Evolutionary conservation across 768 basidiomycete species (phyloP).

Genomic region (Tephrocybe rancida): DNA sequence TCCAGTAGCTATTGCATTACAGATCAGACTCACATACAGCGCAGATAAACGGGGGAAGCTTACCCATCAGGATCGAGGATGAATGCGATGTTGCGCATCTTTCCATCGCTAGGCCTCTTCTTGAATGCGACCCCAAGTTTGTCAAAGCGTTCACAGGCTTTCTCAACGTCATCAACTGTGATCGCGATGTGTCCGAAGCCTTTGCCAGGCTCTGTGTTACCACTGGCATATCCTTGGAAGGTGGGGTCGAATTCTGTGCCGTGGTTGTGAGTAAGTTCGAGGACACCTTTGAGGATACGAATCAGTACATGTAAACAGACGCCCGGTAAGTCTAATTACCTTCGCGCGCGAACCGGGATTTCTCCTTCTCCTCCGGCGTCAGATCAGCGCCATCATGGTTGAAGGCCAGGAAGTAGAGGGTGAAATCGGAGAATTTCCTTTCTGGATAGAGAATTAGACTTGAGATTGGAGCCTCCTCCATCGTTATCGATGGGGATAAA

Average conservation of each 20-base stretch:
- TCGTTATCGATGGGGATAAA: no score
- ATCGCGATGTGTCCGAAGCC: slow-evolving; percentile 92
- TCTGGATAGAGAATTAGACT: slow-evolving; percentile 34
- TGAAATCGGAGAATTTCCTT: slow-evolving; percentile 60
- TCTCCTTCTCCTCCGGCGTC: slow-evolving; percentile 53
- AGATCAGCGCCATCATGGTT: slow-evolving; percentile 56
- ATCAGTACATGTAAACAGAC: not conserved
- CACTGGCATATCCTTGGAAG: slow-evolving; percentile 84
- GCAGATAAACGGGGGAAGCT: slow-evolving; percentile 12
- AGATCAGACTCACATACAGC: not conserved
- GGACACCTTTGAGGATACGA: slow-evolving; percentile 59
- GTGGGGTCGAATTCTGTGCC: slow-evolving; percentile 80
- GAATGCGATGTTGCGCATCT: slow-evolving; percentile 85
- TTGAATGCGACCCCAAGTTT: slow-evolving; percentile 80
- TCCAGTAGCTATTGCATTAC: slow-evolving; percentile 56
- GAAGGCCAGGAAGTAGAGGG: slow-evolving; percentile 87
- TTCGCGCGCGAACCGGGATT: slow-evolving; percentile 61
- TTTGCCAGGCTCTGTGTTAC: slow-evolving; percentile 81
- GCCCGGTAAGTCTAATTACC: slow-evolving; percentile 40
- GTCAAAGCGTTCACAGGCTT: slow-evolving; percentile 84
- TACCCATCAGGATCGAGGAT: slow-evolving; percentile 86
- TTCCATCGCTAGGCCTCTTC: slow-evolving; percentile 85
- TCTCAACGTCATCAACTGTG: slow-evolving; percentile 79
- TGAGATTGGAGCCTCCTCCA: slow-evolving; percentile 5
- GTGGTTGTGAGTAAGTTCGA: slow-evolving; percentile 89